Conservation (phyloP, 2,329 filamentous ascomycete genomes). For the Fusarium avenaceum region DNA sequence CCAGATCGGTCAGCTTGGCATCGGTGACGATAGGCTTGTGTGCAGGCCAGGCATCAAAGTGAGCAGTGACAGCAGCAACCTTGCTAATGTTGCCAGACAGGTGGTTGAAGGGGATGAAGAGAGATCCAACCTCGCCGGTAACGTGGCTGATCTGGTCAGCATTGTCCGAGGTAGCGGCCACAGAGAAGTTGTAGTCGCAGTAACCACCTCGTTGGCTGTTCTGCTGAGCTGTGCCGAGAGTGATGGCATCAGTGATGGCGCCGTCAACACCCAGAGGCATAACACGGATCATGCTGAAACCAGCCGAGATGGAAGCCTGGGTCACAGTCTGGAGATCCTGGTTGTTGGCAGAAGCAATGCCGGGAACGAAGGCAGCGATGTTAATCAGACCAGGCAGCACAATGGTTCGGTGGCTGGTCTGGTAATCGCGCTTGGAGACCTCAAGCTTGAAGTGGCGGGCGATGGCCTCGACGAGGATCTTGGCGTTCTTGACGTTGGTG, state of each 20-base stretch:
- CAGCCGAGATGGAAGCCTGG: constrained; percentile 79
- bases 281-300: constrained; percentile 84
- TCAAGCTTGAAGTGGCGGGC: constrained; percentile 88
- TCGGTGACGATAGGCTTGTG: constrained; percentile 87
- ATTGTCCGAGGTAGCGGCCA: constrained; percentile 79
- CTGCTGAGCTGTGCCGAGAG: constrained; percentile 78
- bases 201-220: constrained; percentile 76
- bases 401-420: constrained; percentile 86
- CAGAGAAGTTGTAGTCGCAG: constrained; percentile 86
- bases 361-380: constrained; percentile 83
- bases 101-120: constrained; percentile 88
- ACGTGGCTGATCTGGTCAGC: constrained; percentile 80
- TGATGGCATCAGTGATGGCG: constrained; percentile 78
- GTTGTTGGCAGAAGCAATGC: constrained; percentile 73
- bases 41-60: constrained; percentile 82
- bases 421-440: constrained; percentile 87
- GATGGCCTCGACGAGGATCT: constrained; percentile 95
- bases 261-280: constrained; percentile 82
- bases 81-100: constrained; percentile 87
- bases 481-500: constrained; percentile 99
- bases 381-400: constrained; percentile 82
- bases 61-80: constrained; percentile 81
- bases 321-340: constrained; percentile 77
- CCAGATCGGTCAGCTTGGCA: constrained; percentile 83
- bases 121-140: constrained; percentile 79